Conservation (phyloP, 805 yeast species). For the Myxozyma vanderwaltii region DNA sequence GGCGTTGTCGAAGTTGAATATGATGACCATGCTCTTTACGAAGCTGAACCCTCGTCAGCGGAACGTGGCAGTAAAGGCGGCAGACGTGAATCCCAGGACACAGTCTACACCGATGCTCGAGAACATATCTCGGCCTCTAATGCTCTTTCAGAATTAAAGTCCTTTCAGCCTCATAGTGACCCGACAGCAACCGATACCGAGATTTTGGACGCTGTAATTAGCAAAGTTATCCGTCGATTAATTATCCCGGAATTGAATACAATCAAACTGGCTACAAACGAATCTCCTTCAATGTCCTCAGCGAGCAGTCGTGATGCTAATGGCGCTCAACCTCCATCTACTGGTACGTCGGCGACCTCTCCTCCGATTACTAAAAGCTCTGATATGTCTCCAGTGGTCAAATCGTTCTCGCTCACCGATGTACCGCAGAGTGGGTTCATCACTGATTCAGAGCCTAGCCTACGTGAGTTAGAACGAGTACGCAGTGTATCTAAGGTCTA, state of each 20-base stretch:
- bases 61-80: not conserved
- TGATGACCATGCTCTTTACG: not conserved
- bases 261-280: not conserved
- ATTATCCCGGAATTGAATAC: not conserved
- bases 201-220: slow-evolving; percentile 18
- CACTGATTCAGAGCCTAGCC: too few species aligned
- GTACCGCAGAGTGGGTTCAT: too few species aligned
- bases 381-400: too few species aligned
- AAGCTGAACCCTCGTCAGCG: not conserved
- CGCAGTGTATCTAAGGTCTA: too few species aligned
- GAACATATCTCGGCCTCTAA: not conserved
- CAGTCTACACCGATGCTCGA: not conserved
- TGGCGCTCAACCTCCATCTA: too few species aligned
- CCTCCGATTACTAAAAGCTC: too few species aligned
- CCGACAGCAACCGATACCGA: slow-evolving; percentile 6
- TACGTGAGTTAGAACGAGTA: too few species aligned
- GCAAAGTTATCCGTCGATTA: slow-evolving; percentile 17
- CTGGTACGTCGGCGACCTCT: too few species aligned
- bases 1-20: not conserved
- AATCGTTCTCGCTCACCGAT: too few species aligned
- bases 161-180: not conserved
- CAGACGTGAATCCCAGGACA: not conserved
- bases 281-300: not conserved
- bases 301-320: not conserved
- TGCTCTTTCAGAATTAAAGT: not conserved